A percentile compares a stretch with the other conserved stretches of the same genome.
phyloP scores from a whole-genome alignment of 2,329 filamentous ascomycete species.

The Shiraia bambusicola region DNA sequence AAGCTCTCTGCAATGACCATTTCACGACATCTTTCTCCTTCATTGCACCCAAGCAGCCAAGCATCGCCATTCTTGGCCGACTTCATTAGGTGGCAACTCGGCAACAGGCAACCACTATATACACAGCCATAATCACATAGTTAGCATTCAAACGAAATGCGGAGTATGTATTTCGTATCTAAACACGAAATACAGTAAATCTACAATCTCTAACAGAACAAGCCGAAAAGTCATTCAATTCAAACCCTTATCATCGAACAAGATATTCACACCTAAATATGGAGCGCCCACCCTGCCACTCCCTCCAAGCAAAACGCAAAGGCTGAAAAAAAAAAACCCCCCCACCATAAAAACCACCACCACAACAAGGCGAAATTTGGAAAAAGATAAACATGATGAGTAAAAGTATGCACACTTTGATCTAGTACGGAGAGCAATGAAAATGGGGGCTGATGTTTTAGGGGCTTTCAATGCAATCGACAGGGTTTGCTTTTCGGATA shows the following conservation, averaged over 20 bases:
- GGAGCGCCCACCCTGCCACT: conserved; percentile 18
- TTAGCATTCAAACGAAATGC: not conserved
- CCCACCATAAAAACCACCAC: conserved; percentile 20
- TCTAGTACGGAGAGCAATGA: not conserved
- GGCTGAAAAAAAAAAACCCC: conserved; percentile 20
- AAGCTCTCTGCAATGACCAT: not conserved
- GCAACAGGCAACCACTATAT: conserved; percentile 11
- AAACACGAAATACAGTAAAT: no score
- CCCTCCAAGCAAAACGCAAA: conserved; percentile 14
- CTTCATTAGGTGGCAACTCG: conserved; percentile 11
- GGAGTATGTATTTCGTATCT: no score
- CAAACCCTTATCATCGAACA: not conserved
- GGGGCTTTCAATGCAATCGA: not conserved
- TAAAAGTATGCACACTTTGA: conserved; percentile 1
- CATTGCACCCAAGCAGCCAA: not conserved
- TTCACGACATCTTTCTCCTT: not conserved
- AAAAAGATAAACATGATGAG: conserved; percentile 9
- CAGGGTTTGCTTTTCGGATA: not conserved
- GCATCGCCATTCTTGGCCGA: conserved; percentile 11
- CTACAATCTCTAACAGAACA: no score
- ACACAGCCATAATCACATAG: not conserved
- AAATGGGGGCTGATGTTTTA: not conserved
- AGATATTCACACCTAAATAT: conserved; percentile 4
- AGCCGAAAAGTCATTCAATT: no score
- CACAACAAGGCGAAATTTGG: conserved; percentile 5